These are phyloP conservation scores for Datisca glomerata DNA, from an alignment of 306 rosid species.

Conservation along the genomic window DNA sequence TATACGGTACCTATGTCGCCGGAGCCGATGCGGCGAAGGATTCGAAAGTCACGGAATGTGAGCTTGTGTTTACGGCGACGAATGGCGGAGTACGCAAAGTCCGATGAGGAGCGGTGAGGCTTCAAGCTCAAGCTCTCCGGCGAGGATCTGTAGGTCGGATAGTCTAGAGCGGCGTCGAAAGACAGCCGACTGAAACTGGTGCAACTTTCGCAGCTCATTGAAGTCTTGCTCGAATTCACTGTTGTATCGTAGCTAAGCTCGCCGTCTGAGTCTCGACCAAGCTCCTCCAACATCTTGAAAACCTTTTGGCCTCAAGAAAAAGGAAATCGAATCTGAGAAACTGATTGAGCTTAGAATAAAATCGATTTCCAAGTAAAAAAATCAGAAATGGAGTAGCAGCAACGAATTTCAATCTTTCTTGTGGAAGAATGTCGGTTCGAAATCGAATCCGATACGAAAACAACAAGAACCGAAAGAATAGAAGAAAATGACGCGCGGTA, in stretches of 20 bases:
- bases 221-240: constrained; percentile 38
- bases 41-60: constrained; percentile 63
- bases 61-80: constrained; percentile 30
- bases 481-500: no score
- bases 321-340: background rate
- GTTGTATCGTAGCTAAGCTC: constrained; percentile 27
- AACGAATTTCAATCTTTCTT: background rate
- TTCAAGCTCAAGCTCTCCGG: constrained; percentile 39
- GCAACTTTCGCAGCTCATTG: constrained; percentile 75
- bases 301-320: constrained; percentile 16
- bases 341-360: no score
- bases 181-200: constrained; percentile 77
- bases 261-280: constrained; percentile 44
- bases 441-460: background rate
- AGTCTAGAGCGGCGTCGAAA: constrained; percentile 29
- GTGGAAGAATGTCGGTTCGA: no score
- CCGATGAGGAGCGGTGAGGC: constrained; percentile 70
- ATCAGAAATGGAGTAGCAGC: background rate
- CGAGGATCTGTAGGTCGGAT: constrained; percentile 9
- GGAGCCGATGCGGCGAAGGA: constrained; percentile 61
- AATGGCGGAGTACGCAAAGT: constrained; percentile 63
- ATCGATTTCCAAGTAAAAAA: background rate
- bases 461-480: background rate
- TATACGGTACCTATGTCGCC: constrained; percentile 86
- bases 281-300: constrained; percentile 42